A percentile compares a stretch with the other conserved stretches of the same genome.
phyloP scores from a whole-genome alignment of 441 rosid species.

The Metrosideros polymorpha region DNA sequence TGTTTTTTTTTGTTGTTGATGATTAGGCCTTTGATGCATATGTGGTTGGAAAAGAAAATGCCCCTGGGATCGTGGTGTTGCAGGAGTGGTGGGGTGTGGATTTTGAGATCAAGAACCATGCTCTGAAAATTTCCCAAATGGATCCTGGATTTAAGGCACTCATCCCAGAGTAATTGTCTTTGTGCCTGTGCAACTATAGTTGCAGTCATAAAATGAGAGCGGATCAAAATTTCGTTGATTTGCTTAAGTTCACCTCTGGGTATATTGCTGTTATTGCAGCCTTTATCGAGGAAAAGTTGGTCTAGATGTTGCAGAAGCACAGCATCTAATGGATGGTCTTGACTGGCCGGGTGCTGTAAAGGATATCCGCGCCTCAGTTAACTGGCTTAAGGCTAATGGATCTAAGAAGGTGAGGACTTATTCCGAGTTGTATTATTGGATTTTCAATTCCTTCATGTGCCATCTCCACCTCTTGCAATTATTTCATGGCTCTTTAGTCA shows the following conservation, averaged over 20 bases:
- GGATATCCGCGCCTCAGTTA: constrained; percentile 77
- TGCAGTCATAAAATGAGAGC: not conserved
- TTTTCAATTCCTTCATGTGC: not conserved
- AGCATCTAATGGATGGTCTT: constrained; percentile 86
- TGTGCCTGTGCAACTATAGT: not conserved
- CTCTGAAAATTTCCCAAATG: constrained; percentile 68
- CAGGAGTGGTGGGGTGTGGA: constrained; percentile 99
- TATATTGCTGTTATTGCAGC: constrained; percentile 18
- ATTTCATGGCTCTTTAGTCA: not conserved
- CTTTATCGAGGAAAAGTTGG: constrained; percentile 95
- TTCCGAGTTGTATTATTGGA: not conserved
- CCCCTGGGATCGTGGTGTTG: constrained; percentile 84
- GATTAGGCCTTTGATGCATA: constrained; percentile 80
- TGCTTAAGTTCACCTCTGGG: not conserved
- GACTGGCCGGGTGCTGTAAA: constrained; percentile 95
- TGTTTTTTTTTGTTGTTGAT: not conserved
- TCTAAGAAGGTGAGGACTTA: constrained; percentile 54
- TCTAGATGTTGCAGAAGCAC: constrained; percentile 83
- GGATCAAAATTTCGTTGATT: not conserved
- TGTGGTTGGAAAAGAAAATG: constrained; percentile 82
- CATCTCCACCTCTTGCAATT: not conserved
- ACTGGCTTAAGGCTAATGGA: constrained; percentile 85
- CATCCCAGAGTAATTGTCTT: constrained; percentile 63
- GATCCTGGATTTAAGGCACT: constrained; percentile 82
- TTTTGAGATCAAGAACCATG: constrained; percentile 90